phyloP scores from a whole-genome alignment of 2,329 filamentous ascomycete genomes.

The Xenoacremonium recifei region DNA sequence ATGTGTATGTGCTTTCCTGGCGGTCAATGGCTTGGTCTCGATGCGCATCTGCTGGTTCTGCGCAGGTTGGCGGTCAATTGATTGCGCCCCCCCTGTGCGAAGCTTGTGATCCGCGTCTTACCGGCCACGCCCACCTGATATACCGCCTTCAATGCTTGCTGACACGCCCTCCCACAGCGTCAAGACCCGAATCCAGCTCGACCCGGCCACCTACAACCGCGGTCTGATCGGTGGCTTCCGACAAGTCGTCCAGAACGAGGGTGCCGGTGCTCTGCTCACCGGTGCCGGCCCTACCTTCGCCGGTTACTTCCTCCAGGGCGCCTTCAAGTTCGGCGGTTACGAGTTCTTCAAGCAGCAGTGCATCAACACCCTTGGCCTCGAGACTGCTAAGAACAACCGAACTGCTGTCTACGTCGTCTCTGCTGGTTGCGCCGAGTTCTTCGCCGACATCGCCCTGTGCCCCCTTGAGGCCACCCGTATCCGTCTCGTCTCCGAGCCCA shows the following conservation, averaged over 20 bases:
- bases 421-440: conserved; percentile 64
- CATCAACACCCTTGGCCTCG: conserved; percentile 77
- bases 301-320: conserved; percentile 92
- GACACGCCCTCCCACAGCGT: conserved; percentile 57
- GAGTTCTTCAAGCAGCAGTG: conserved; percentile 95
- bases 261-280: conserved; percentile 81
- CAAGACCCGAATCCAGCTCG: conserved; percentile 95
- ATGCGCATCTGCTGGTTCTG: not conserved
- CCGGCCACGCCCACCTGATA: not conserved
- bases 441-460: conserved; percentile 81
- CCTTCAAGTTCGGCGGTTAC: conserved; percentile 92
- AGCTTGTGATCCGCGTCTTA: not conserved
- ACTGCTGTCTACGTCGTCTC: conserved; percentile 78
- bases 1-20: conserved; percentile 76
- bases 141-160: too few relatives aligned
- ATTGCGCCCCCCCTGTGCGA: not conserved
- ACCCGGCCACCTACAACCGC: conserved; percentile 84
- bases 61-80: not conserved
- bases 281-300: conserved; percentile 82
- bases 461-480: conserved; percentile 92
- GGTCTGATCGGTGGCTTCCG: conserved; percentile 84
- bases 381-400: conserved; percentile 75
- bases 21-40: conserved; percentile 16
- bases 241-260: conserved; percentile 81
- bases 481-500: conserved; percentile 85